phyloP scores from a whole-genome alignment of 208 protist species.

The Leishmania turanica region DNA sequence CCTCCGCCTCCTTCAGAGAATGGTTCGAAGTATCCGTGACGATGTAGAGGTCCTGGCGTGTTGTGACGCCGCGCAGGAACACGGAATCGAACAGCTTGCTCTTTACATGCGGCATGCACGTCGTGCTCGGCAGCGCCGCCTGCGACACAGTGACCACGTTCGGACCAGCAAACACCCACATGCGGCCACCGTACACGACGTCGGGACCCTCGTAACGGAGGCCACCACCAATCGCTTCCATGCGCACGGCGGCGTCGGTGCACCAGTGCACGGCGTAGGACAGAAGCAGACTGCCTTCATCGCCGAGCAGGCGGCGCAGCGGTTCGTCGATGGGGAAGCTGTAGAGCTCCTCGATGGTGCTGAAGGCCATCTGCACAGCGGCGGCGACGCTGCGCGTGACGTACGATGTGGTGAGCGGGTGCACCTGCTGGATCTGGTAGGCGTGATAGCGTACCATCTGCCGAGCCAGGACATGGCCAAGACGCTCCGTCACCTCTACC shows the following conservation, averaged over 20 bases:
- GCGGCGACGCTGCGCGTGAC: conserved; percentile 50
- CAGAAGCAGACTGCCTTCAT: conserved; percentile 56
- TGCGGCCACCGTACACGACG: conserved; percentile 58
- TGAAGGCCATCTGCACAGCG: conserved; percentile 65
- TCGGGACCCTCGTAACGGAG: conserved; percentile 74
- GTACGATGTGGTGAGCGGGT: conserved; percentile 71
- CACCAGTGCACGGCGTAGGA: conserved; percentile 86
- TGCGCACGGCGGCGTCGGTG: conserved; percentile 55
- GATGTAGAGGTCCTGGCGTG: conserved; percentile 61
- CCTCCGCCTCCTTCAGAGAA: conserved; percentile 36
- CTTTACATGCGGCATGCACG: conserved; percentile 22
- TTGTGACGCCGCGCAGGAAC: conserved; percentile 61
- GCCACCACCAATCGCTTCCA: conserved; percentile 31
- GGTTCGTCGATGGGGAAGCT: conserved; percentile 50
- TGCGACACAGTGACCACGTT: conserved; percentile 62
- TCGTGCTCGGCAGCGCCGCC: conserved; percentile 9
- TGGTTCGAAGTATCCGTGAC: conserved; percentile 37
- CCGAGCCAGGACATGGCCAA: conserved; percentile 39
- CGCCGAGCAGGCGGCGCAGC: conserved; percentile 58
- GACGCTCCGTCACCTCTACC: conserved; percentile 53
- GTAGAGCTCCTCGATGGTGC: conserved; percentile 64
- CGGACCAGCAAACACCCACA: conserved; percentile 76
- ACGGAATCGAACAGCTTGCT: conserved; percentile 38
- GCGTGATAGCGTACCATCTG: conserved; percentile 48
- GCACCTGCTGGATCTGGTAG: conserved; percentile 74